Evolutionary conservation across 306 rosid species (phyloP), one percentile per base, ranked within the genome.

Genomic region (Rosa chinensis): DNA sequence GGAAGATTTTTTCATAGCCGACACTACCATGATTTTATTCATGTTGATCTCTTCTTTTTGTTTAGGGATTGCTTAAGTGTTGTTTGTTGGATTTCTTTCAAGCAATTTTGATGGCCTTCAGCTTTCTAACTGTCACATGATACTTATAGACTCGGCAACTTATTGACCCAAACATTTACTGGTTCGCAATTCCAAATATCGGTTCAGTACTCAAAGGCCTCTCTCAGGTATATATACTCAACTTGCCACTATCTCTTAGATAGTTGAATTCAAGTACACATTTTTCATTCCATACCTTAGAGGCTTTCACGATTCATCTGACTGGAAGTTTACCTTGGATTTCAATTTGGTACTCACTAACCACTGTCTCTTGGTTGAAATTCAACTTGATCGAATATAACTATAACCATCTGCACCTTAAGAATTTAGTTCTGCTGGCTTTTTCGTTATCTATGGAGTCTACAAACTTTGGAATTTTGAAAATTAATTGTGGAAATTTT

Each of bases 151-250:
- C 88, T 78, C 91, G 96, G 75, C 96, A 95, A 78, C 96, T 93
- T 82, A 89, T 95, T 78, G 98, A 95, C 88, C 93, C 87, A 74
- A 90, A 83, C 87, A 84, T 85, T 85, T 90, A 93, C 85, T 90
- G 98, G 97, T 90, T 91, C 13, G 89, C 89, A 73, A 90, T 95
- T 86, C 96, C 99, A 80, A 91, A 86, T 86, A 89, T 95, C 48
- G 99, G 99, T 79, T 81, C 97, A 49, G 83, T 90, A 74, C 96
- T 93, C 14, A 93, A 88, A 83, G 97, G 94, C 77, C 89, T 95
- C 69, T 84, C 90, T 79, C 96, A 95, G 98, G 99, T 93, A 91
- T 82, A 45, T 70, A 44, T 63, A 75, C 68, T 75, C 68, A 81
- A 47, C 45, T 61, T 20, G 28, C 21, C 64, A 61, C 55, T 47